Conservation (phyloP, 1,284 basidiomycete genomes). For the Heliocybe sulcata region DNA sequence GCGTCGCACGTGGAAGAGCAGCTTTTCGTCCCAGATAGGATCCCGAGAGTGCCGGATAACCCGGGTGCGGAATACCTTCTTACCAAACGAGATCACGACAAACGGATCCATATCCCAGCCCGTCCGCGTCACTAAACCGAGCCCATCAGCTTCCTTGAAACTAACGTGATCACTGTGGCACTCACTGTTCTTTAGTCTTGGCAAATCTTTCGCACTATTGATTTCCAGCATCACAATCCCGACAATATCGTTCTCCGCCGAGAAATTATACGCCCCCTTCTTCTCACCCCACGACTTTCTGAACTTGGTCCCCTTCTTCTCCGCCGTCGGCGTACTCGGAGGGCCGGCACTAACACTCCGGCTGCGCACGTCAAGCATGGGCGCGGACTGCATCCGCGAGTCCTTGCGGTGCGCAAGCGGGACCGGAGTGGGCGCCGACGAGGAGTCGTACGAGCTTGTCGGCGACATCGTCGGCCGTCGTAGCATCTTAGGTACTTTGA, state of each 20-base stretch:
- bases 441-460: neutral
- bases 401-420: neutral
- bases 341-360: neutral
- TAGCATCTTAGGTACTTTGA: neutral
- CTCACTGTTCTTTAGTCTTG: conserved; percentile 81
- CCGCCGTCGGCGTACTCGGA: neutral
- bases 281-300: conserved; percentile 16
- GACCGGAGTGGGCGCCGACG: neutral
- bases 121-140: conserved; percentile 61
- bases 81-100: conserved; percentile 92
- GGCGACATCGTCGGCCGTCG: neutral
- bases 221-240: conserved; percentile 88
- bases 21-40: conserved; percentile 92
- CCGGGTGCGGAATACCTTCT: conserved; percentile 94
- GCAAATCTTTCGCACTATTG: conserved; percentile 73
- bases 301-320: conserved; percentile 19
- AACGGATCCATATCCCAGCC: conserved; percentile 98
- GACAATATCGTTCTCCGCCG: conserved; percentile 68
- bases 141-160: no score
- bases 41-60: conserved; percentile 86
- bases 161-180: no score
- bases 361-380: neutral
- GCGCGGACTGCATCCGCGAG: neutral
- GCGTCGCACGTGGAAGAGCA: conserved; percentile 89
- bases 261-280: neutral